These are phyloP conservation scores for Cystobasidium tubakii DNA, from an alignment of 768 basidiomycete species.

Conservation along the genomic window DNA sequence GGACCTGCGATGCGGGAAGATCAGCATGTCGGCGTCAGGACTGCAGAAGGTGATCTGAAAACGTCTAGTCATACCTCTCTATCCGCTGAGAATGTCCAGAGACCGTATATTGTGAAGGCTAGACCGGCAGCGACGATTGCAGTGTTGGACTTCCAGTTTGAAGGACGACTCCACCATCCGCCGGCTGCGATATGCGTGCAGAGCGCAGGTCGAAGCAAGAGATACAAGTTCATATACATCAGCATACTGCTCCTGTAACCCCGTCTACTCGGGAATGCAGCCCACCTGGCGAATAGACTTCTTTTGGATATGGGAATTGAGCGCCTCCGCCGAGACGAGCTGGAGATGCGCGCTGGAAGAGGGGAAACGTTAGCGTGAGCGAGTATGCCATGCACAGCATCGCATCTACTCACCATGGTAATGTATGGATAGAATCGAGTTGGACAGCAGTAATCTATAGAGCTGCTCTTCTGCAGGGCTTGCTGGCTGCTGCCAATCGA, in stretches of 20 bases:
- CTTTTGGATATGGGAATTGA: slow-evolving; percentile 87
- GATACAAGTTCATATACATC: neutral
- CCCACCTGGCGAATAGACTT: slow-evolving; percentile 89
- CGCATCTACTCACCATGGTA: slow-evolving; percentile 7
- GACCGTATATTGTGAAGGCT: slow-evolving; percentile 59
- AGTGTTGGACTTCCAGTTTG: slow-evolving; percentile 84
- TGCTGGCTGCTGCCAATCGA: neutral
- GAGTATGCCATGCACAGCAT: too few relatives aligned
- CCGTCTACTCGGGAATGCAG: slow-evolving; percentile 48
- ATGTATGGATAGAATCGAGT: neutral
- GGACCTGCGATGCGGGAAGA: slow-evolving; percentile 8
- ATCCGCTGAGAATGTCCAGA: slow-evolving; percentile 69
- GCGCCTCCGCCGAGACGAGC: slow-evolving; percentile 41
- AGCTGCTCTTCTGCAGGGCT: neutral
- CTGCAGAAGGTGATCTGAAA: too few relatives aligned
- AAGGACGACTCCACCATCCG: slow-evolving; percentile 90
- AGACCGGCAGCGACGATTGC: slow-evolving; percentile 67
- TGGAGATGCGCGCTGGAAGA: slow-evolving; percentile 21
- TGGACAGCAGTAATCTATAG: neutral
- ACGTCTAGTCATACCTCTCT: slow-evolving; percentile 62
- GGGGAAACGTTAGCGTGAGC: neutral
- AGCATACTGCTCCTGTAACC: neutral
- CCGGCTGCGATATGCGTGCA: slow-evolving; percentile 54
- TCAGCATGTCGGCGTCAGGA: too few relatives aligned
- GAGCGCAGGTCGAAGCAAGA: neutral